These are phyloP conservation scores for Colletotrichum neosansevieriae DNA, from an alignment of 2,329 filamentous ascomycete species.

Conservation along the genomic window DNA sequence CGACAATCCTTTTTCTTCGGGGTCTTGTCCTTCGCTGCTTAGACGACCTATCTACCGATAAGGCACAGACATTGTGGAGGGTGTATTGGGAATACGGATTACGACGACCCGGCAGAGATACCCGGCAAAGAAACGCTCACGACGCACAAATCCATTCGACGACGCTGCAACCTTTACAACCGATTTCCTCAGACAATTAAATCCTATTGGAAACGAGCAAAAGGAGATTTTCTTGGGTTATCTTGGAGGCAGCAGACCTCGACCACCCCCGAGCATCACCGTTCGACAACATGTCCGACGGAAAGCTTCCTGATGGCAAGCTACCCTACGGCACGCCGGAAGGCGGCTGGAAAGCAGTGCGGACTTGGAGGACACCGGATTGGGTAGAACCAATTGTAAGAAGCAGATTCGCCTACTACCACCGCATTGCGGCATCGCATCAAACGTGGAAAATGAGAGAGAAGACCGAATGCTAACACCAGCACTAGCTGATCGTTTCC, in stretches of 20 bases:
- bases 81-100: slow-evolving; percentile 2
- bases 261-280: neutral
- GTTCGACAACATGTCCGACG: slow-evolving; percentile 32
- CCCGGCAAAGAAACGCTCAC: neutral
- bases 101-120: slow-evolving; percentile 4
- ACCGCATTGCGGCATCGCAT: too few species aligned
- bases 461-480: slow-evolving; percentile 6
- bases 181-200: neutral
- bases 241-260: neutral
- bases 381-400: slow-evolving; percentile 51
- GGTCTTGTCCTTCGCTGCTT: neutral
- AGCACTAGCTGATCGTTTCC: slow-evolving; percentile 50
- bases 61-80: neutral
- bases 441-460: neutral
- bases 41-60: neutral
- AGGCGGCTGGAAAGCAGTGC: slow-evolving; percentile 44
- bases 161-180: neutral
- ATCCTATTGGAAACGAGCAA: neutral
- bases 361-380: slow-evolving; percentile 48
- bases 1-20: neutral
- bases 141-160: neutral
- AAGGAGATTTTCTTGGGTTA: neutral
- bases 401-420: neutral
- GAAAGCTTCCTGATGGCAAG: slow-evolving; percentile 33
- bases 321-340: slow-evolving; percentile 40